Conservation (phyloP, 202 grass and related monocot genomes). For the Eragrostis tef region DNA sequence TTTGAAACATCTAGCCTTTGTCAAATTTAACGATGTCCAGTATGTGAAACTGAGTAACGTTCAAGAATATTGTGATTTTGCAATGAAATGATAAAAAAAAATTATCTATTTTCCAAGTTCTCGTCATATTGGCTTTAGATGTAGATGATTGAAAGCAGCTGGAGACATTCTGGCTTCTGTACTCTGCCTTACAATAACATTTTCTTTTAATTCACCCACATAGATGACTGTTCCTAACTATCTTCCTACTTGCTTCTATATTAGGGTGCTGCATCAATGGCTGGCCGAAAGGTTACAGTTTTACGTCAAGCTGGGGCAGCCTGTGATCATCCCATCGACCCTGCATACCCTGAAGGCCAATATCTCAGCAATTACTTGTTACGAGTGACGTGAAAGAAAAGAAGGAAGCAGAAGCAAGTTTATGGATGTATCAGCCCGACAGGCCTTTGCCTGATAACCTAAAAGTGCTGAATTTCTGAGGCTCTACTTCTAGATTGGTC, state of each 20-base stretch:
- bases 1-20: neutral
- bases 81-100: neutral
- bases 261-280: constrained; percentile 83
- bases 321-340: constrained; percentile 82
- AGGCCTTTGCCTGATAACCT: neutral
- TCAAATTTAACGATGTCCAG: constrained; percentile 15
- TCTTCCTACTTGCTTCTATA: constrained; percentile 31
- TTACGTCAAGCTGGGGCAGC: constrained; percentile 83
- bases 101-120: neutral
- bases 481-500: constrained; percentile 19
- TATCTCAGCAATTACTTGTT: constrained; percentile 92
- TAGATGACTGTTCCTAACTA: constrained; percentile 29
- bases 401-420: neutral
- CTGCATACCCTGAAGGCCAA: constrained; percentile 80
- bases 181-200: constrained; percentile 19
- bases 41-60: constrained; percentile 10
- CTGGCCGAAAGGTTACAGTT: constrained; percentile 76
- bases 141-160: neutral
- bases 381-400: constrained; percentile 59
- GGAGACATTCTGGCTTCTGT: neutral
- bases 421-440: neutral
- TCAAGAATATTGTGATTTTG: neutral
- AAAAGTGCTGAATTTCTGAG: neutral
- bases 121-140: neutral
- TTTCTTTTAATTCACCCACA: constrained; percentile 4